These are phyloP conservation scores for Suillus hirtellus DNA, from an alignment of 768 basidiomycete genomes.

Conservation along the genomic window DNA sequence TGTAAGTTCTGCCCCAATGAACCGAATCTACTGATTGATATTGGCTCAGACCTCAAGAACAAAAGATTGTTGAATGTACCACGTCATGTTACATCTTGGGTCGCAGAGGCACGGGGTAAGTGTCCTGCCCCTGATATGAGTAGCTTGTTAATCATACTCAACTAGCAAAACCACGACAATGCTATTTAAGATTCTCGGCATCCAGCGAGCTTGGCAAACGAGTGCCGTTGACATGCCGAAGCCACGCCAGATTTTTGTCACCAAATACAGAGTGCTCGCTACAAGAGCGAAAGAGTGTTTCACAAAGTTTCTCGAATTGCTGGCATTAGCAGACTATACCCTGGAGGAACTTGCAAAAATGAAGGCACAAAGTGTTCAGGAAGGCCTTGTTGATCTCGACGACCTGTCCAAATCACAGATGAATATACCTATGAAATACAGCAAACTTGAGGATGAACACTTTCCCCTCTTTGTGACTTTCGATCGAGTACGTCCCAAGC, in stretches of 20 bases:
- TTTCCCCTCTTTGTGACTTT: constrained; percentile 74
- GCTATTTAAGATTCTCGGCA: constrained; percentile 72
- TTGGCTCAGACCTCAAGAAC: constrained; percentile 42
- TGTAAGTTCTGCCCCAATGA: constrained; percentile 13
- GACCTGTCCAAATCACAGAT: constrained; percentile 36
- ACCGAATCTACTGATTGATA: constrained; percentile 1
- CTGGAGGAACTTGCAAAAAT: constrained; percentile 39
- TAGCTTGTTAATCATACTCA: background rate
- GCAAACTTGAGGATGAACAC: constrained; percentile 54
- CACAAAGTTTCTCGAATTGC: constrained; percentile 46
- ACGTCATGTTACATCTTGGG: constrained; percentile 68
- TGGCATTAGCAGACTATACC: constrained; percentile 37
- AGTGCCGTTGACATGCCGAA: constrained; percentile 36
- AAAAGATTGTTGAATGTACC: constrained; percentile 56
- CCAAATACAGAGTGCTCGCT: constrained; percentile 65
- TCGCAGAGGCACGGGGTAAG: constrained; percentile 72
- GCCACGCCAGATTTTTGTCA: constrained; percentile 72
- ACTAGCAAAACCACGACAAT: constrained; percentile 74
- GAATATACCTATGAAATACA: constrained; percentile 47
- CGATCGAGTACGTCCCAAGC: constrained; percentile 46
- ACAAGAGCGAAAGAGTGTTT: constrained; percentile 71
- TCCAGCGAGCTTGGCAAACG: constrained; percentile 55
- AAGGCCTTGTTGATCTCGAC: constrained; percentile 34
- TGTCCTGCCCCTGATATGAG: constrained; percentile 11
- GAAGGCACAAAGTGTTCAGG: constrained; percentile 20